Base-by-base conservation (phyloP, 2,329 filamentous ascomycete species). In the Colletotrichum filicis region DNA sequence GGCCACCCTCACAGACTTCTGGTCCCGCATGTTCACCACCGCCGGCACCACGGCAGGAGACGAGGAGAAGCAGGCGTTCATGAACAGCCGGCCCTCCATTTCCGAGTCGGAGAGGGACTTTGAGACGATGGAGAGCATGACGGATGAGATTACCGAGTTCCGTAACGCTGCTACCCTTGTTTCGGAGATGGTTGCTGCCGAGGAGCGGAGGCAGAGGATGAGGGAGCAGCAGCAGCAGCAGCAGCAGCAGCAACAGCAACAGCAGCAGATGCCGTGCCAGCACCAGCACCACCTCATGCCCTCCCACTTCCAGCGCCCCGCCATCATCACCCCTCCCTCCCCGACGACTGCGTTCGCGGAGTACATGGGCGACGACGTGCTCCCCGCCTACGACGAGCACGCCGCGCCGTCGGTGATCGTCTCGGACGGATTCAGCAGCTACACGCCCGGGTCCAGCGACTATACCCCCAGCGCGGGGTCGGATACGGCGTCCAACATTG, bases 141-240 rank as follows among this genome's bases (percentile, higher is more conserved):
- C 86, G 74, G 83, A 87, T 75, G 86, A 88, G 76, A 83, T 89
- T 74, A 83, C 85, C 3, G 81, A 84, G 61, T 86, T 89, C 78
- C 83, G 86, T 2, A 82, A 82, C 63, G 86, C 83, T 2, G 86
- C 85, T 7, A 81, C 81, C 6, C 80, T 87, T 57, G 85, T 89
- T 0, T 83, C 83, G 53, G 83, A 85, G 53, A 80, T 89, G 64
- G 82, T 88, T 26, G 80, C 84, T 6, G 84, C 83, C 2, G 85
- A 86, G 68, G 85, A 86, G 74, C 73, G 75, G 46, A 62, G 67
- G 57, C 69, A 69, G 59, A 32, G 63, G 60, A 57, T 78, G 78
- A 57, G 66, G 70, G 57, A 77, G 70, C 53, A 67, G 53, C 30
- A 72, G 73, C 56, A 76, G 42, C 74, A 74, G 32, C 76, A 77